Evolutionary conservation across 768 basidiomycete genomes (phyloP), one percentile per base, ranked within the genome.

Genomic region (Candolleomyces aberdarensis): DNA sequence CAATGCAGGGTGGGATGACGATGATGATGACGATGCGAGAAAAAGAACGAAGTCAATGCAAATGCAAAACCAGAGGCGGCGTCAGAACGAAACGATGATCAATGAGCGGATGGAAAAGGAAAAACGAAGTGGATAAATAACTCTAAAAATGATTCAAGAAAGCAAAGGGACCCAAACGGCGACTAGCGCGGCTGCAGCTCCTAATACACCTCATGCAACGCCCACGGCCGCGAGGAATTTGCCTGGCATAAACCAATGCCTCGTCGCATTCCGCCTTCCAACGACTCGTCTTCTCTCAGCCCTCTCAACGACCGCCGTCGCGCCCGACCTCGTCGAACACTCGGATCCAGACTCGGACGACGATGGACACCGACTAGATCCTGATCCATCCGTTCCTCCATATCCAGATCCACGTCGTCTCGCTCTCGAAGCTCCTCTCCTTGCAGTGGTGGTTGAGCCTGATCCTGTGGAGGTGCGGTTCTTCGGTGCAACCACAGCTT

Each of bases 191-290:
- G 36, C 6, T 36, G 40, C 48, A 60, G 26, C 26, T 44, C 64
- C 61, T 74, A 59, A 32, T 20, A 15, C 52, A 31, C 32, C 52
- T 56, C 72, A 69, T 50, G 72, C 75, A 58, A 67, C 67, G 56
- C 76, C 76, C 57, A 78, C 67, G 52, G 79, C 74, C 63, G 77
- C 68, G 65, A 83, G 82, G 63, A 85, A 67, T 71, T 80, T 79
- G 70, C 79, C 79, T 31, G 82, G 77, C 57, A 79, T 79, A 69
- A 85, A 84, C 84, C 84, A 85, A 64, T 78, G 74, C 41, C 80
- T 78, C 66, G 78, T 75, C 60, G 80, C 60, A 50, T 49, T 55
- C 31, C 60, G 39, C 53, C 54, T 31, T 20, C 60, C 60, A n/a
- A 61, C 44, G 3, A 61, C 60, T 26, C 26, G 20, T 32, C 39